Evolutionary conservation across 164 flowering plant genomes (phyloP).

Genomic region (Nelumbo lutea): DNA sequence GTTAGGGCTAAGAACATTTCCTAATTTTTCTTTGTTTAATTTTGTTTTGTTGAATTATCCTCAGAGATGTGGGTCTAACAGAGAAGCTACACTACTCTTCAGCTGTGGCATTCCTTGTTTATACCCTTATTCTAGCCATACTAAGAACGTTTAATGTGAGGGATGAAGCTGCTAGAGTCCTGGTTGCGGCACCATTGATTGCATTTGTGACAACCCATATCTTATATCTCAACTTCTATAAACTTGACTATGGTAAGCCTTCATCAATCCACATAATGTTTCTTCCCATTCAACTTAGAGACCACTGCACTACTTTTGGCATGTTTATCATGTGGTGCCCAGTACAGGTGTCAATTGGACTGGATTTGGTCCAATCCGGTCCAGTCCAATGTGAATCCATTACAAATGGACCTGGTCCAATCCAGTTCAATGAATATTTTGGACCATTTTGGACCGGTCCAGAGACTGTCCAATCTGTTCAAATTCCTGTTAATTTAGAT

Average conservation of each 20-base stretch:
- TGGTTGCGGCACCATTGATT: conserved; percentile 79
- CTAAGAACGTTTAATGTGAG: conserved; percentile 59
- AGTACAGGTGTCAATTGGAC: no score
- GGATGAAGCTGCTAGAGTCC: conserved; percentile 77
- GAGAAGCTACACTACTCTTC: conserved; percentile 82
- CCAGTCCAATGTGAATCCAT: no score
- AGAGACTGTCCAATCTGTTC: no score
- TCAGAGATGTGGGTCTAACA: conserved; percentile 79
- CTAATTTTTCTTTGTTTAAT: no score
- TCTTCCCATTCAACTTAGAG: background rate
- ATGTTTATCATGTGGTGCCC: no score
- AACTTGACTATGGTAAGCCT: conserved; percentile 67
- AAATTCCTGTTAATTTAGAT: no score
- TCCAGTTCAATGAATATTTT: no score
- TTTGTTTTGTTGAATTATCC: conserved; percentile 6
- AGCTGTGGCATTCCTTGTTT: conserved; percentile 70
- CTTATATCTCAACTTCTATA: conserved; percentile 71
- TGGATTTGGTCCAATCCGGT: no score
- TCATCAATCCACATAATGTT: background rate
- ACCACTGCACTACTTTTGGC: no score
- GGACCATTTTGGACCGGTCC: no score
- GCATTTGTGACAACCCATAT: conserved; percentile 91
- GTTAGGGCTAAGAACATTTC: no score
- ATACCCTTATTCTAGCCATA: conserved; percentile 52
- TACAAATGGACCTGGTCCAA: no score